Conservation (phyloP, 2,329 filamentous ascomycete species). For the Chalaropsis thielavioides region DNA sequence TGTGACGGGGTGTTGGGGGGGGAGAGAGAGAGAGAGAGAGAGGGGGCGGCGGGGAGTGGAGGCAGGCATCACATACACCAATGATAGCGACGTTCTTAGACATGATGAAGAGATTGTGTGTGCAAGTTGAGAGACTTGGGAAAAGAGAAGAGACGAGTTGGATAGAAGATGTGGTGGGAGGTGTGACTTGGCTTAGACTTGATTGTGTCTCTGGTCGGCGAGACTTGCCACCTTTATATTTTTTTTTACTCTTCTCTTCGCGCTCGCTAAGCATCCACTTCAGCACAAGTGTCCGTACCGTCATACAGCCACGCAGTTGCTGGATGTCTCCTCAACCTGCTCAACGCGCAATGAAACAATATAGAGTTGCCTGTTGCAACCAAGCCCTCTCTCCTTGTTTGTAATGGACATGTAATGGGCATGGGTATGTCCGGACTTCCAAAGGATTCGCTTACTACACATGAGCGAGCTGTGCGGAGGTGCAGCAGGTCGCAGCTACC, state of each 20-base stretch:
- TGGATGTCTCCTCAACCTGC: neutral
- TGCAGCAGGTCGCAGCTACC: neutral
- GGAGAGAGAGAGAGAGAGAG: neutral
- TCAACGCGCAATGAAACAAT: neutral
- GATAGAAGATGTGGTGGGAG: neutral
- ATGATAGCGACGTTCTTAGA: conserved; percentile 27
- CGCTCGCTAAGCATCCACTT: too few species aligned
- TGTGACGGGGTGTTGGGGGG: neutral
- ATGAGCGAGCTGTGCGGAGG: neutral
- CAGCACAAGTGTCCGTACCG: neutral
- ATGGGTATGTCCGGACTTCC: neutral
- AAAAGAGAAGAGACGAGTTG: neutral
- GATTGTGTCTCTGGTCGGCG: neutral
- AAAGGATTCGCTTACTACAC: neutral
- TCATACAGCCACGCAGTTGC: neutral
- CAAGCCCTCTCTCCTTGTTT: neutral
- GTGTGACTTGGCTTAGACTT: neutral
- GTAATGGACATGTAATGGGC: too few species aligned
- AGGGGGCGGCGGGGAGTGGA: neutral
- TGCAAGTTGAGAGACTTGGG: neutral
- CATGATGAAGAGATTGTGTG: conserved; percentile 12
- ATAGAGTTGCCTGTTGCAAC: neutral
- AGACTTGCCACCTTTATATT: neutral
- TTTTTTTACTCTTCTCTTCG: neutral
- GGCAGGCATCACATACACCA: conserved; percentile 22